Evolutionary conservation across 75 land plant genomes (phyloP), one percentile per base, ranked within the genome.

Genomic region (Pinus albicaulis): DNA sequence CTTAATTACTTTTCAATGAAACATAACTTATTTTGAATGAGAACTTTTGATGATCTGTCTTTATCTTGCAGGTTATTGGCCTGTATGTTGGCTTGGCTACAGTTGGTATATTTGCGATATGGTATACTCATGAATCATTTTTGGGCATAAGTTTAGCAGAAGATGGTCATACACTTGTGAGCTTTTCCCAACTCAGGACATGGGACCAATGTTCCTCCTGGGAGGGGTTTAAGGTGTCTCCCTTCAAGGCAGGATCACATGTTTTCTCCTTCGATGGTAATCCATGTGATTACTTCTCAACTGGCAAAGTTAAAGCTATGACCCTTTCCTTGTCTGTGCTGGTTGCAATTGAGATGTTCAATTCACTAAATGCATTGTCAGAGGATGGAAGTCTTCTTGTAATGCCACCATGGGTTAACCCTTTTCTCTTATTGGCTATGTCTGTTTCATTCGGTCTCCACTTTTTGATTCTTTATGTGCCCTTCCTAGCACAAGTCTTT

Each of bases 381-480:
- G 97, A 94, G 77, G 92, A 94, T 75, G 89, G 87, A 12, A 92
- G 95, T 74, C 90, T 94, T 12, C 62, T 90, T 62, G 80, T 79
- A 28, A 92, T 92, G 95, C 95, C 92, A 4, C 97, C 97, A 34
- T 94, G 95, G 97, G 87, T 88, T 26, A 94, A 94, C 82, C 95
- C 92, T 3, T 94, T 89, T 85, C 91, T 94, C 10, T 83, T 93
- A 3, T 38, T 92, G 17, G 96, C 96, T 58, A 93, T 93, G 94
- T 82, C 87, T 0, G 81, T 92, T 24, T 92, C 95, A 53, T 89
- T 90, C 59, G 87, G 90, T 57, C 81, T 93, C 74, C 95, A 92
- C 76, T 92, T 89, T 70, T 48, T 93, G 79, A 93, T 93, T 63
- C 88, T 93, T 22, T 93, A 93, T 59, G 92, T 93, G 59, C 94